phyloP scores from a whole-genome alignment of 2,329 filamentous ascomycete species.

The Xylaria sp. region DNA sequence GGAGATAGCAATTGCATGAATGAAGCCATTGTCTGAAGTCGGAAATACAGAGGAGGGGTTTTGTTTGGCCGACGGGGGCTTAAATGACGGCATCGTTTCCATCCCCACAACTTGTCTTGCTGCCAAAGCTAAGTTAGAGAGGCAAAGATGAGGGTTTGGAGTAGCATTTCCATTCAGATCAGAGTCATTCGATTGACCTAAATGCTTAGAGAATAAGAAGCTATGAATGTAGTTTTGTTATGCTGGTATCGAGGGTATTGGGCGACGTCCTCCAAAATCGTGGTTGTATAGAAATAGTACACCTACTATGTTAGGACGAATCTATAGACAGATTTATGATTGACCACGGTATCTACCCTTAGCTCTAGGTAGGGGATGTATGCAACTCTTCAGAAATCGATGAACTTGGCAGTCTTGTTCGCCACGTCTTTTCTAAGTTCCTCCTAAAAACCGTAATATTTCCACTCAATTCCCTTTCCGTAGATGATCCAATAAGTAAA shows the following conservation, averaged over 20 bases:
- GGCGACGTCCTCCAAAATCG: background rate
- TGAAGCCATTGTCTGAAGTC: slow-evolving; percentile 11
- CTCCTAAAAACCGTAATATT: background rate
- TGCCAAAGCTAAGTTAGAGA: background rate
- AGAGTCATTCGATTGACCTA: background rate
- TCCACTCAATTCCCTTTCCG: background rate
- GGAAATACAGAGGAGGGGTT: slow-evolving; percentile 8
- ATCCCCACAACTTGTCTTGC: slow-evolving; percentile 1
- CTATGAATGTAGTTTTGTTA: too few species aligned
- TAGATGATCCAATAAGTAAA: background rate
- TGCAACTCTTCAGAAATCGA: background rate
- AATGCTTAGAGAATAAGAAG: background rate
- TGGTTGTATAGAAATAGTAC: background rate
- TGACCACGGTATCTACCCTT: background rate
- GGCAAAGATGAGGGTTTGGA: background rate
- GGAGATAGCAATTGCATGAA: background rate
- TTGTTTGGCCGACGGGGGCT: background rate
- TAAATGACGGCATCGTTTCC: slow-evolving; percentile 20
- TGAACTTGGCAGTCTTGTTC: background rate
- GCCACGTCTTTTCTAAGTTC: background rate
- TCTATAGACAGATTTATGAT: too few species aligned
- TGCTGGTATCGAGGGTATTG: too few species aligned
- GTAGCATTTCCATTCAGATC: background rate
- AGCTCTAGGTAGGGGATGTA: background rate
- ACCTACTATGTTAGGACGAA: background rate